Evolutionary conservation across 2,329 filamentous ascomycete genomes (phyloP), one percentile per base, ranked within the genome.

Genomic region (Fusarium bulbicola): DNA sequence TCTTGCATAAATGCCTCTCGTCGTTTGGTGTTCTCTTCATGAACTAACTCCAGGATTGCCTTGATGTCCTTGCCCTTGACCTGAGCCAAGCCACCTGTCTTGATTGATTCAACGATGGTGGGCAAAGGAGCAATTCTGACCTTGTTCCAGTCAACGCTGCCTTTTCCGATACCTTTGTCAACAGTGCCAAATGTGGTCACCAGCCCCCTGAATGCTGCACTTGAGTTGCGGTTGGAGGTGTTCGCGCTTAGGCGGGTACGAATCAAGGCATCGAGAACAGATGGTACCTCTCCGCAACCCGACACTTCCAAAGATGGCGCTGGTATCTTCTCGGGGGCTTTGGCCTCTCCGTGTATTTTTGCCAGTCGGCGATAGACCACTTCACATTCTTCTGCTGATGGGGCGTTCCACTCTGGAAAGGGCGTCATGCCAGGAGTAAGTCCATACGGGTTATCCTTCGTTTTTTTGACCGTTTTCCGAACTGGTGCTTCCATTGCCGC

Each of bases 41-140:
- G 68, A 9, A 78, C 76, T 37, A 76, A 50, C 36, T 75, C 76
- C 30, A 78, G 47, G 20, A 78, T 78, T 21, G 69, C 68, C 40
- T 78, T 78, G 56, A 78, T 78, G 43, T 78, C 76, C 45, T 73
- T 74, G 14, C 76, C 76, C 58, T 78, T 78, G 34, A 74, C 72
- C 46, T 77, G 74, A 30, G 76, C 76, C 43, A 78, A 47, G 10
- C 76, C 76, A 3, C 90, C 90, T 70, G 92, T 91, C 16, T 83
- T 83, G 20, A 93, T 87, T 0, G 91, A 88, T 9, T 85, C 80
- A 2, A 85, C 82, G 1, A 93, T 85, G 26, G 93, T 92, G 8
- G 79, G 70, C 32, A 78, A 58, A 5, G 76, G 70, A 20, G 76
- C 76, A 15, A 45, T 56, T 46, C 76, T 75, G 20, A 78, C 76